These are phyloP conservation scores for Lasiodiplodia hormozganensis DNA, from an alignment of 2,329 filamentous ascomycete species.

Conservation along the genomic window DNA sequence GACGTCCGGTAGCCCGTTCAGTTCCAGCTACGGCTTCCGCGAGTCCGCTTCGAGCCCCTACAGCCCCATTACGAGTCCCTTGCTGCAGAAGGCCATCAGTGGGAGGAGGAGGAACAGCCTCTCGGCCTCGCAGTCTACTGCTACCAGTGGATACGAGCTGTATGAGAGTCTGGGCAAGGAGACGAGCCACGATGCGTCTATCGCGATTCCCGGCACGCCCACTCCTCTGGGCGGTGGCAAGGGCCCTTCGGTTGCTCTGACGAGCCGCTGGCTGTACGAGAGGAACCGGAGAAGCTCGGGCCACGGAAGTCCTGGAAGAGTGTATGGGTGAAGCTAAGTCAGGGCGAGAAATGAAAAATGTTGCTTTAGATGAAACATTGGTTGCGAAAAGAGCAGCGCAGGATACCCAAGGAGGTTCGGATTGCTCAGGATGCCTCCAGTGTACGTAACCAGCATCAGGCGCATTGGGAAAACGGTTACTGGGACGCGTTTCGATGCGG, in stretches of 20 bases:
- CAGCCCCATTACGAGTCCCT: conserved; percentile 42
- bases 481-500: conserved; percentile 2
- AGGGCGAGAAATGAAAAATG: neutral
- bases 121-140: conserved; percentile 5
- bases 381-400: neutral
- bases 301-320: conserved; percentile 15
- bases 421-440: neutral
- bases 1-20: conserved; percentile 44
- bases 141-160: conserved; percentile 44
- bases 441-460: conserved; percentile 14
- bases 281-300: conserved; percentile 65
- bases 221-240: conserved; percentile 63
- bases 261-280: conserved; percentile 96
- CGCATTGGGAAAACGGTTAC: conserved; percentile 14
- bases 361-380: neutral
- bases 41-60: conserved; percentile 42
- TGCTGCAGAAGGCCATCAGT: conserved; percentile 73
- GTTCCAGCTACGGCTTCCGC: conserved; percentile 2
- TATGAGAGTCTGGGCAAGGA: conserved; percentile 46
- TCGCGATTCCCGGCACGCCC: conserved; percentile 64
- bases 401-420: conserved; percentile 8
- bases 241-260: conserved; percentile 77
- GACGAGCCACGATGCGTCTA: conserved; percentile 44
- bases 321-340: neutral
- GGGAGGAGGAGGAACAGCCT: conserved; percentile 56